phyloP scores from a whole-genome alignment of 805 yeast genomes.

The Saccharomyces kudriavzevii region DNA sequence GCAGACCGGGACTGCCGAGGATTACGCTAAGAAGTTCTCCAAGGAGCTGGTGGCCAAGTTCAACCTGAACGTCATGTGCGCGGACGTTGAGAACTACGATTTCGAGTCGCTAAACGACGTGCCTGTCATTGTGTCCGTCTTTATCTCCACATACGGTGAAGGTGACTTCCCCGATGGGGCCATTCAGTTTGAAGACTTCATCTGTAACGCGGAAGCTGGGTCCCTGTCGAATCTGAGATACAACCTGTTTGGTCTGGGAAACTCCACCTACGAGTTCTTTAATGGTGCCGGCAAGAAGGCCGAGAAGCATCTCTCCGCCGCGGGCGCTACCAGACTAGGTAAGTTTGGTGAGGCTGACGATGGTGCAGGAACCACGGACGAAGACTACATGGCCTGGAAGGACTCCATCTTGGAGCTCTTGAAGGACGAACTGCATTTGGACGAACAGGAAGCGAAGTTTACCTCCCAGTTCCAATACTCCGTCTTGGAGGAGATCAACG shows the following conservation, averaged over 20 bases:
- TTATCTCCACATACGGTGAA: conserved; percentile 93
- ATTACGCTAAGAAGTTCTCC: conserved; percentile 82
- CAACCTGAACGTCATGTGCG: conserved; percentile 74
- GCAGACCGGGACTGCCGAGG: conserved; percentile 98
- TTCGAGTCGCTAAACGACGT: conserved; percentile 65
- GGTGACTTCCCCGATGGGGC: conserved; percentile 98
- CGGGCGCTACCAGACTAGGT: conserved; percentile 71
- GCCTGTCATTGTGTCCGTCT: conserved; percentile 58
- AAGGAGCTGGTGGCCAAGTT: conserved; percentile 80
- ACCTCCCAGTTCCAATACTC: conserved; percentile 55
- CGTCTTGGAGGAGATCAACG: conserved; percentile 32
- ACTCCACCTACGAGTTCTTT: conserved; percentile 86
- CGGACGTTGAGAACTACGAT: conserved; percentile 84
- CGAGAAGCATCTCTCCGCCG: conserved; percentile 41
- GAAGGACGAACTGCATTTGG: conserved; percentile 54
- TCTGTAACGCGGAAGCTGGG: conserved; percentile 43
- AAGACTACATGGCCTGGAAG: conserved; percentile 91
- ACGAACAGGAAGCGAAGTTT: conserved; percentile 72
- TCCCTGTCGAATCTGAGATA: conserved; percentile 49
- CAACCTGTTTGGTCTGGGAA: conserved; percentile 87
- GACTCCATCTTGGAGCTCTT: conserved; percentile 62
- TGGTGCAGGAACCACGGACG: conserved; percentile 90
- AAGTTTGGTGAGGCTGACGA: conserved; percentile 90
- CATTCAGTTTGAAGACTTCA: conserved; percentile 62
- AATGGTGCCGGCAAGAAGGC: conserved; percentile 72